Evolutionary conservation across 1,284 basidiomycete species (phyloP).

Genomic region (Volvariella volvacea): DNA sequence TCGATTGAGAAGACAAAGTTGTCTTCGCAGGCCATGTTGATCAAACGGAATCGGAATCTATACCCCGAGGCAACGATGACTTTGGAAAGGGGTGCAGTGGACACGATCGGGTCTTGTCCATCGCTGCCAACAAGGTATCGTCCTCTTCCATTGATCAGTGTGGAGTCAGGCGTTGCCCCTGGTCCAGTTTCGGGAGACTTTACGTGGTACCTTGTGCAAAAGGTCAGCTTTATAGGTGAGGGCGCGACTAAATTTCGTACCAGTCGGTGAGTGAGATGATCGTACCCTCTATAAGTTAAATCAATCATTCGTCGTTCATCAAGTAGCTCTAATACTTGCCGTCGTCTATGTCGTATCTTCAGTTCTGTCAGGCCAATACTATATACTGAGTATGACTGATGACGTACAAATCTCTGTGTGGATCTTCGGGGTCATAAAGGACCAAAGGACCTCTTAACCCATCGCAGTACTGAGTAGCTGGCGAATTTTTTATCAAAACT

Average conservation of each 20-base stretch:
- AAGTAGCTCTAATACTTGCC: conserved; percentile 19
- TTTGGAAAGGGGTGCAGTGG: conserved; percentile 21
- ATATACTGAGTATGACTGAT: too few species aligned
- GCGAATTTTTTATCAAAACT: too few species aligned
- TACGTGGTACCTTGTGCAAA: conserved; percentile 23
- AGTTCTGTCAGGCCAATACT: background rate
- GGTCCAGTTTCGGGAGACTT: conserved; percentile 21
- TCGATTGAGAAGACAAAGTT: conserved; percentile 35
- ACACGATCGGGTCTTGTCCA: too few species aligned
- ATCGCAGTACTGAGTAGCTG: conserved; percentile 27
- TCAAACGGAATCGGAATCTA: conserved; percentile 36
- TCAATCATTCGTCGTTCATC: background rate
- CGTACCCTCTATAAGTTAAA: conserved; percentile 21
- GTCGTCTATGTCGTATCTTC: conserved; percentile 35
- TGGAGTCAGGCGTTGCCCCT: too few species aligned
- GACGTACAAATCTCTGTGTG: conserved; percentile 23
- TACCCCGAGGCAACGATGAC: conserved; percentile 19
- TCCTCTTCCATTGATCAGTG: conserved; percentile 47
- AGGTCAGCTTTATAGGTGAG: background rate
- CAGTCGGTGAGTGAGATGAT: conserved; percentile 36
- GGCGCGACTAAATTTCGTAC: conserved; percentile 18
- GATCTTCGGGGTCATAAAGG: conserved; percentile 26
- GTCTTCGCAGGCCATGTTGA: conserved; percentile 34
- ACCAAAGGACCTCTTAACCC: conserved; percentile 30
- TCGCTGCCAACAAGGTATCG: conserved; percentile 28